Conservation (phyloP, 225 moss, liverwort and hornwort genomes). For the Asterella californica region DNA sequence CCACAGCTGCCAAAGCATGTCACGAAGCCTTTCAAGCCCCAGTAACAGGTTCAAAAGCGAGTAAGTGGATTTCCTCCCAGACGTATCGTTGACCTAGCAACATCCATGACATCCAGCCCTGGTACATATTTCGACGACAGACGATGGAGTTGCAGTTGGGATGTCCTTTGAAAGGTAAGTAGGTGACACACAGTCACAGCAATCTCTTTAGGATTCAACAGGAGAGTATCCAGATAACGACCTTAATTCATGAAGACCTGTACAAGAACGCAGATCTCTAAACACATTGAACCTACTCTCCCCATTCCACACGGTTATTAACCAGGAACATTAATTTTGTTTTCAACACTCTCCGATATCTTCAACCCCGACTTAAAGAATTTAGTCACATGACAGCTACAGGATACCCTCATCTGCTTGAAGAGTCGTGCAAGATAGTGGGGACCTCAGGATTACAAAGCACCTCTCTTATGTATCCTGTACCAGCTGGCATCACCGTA, state of each 20-base stretch:
- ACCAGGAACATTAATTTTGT: too few species aligned
- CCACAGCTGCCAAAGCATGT: neutral
- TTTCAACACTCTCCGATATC: too few species aligned
- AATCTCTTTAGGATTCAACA: neutral
- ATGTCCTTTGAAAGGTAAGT: neutral
- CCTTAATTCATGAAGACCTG: neutral
- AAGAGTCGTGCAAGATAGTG: neutral
- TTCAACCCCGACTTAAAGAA: too few species aligned
- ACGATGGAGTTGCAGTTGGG: neutral
- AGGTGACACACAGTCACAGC: neutral
- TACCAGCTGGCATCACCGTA: too few species aligned
- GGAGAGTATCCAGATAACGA: neutral
- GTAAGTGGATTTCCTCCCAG: neutral
- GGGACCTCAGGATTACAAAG: too few species aligned
- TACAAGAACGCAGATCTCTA: neutral
- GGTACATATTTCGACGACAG: neutral
- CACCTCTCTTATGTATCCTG: too few species aligned
- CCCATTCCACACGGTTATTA: too few species aligned
- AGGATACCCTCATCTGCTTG: neutral
- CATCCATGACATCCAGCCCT: neutral
- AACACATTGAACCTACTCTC: too few species aligned
- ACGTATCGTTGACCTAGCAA: neutral
- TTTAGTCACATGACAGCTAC: neutral
- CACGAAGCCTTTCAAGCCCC: neutral
- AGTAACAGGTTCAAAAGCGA: too few species aligned